A percentile compares a stretch with the other conserved stretches of the same genome.
Conservation (phyloP, 2,329 filamentous ascomycete genomes). For the Sclerotinia glacialis region DNA sequence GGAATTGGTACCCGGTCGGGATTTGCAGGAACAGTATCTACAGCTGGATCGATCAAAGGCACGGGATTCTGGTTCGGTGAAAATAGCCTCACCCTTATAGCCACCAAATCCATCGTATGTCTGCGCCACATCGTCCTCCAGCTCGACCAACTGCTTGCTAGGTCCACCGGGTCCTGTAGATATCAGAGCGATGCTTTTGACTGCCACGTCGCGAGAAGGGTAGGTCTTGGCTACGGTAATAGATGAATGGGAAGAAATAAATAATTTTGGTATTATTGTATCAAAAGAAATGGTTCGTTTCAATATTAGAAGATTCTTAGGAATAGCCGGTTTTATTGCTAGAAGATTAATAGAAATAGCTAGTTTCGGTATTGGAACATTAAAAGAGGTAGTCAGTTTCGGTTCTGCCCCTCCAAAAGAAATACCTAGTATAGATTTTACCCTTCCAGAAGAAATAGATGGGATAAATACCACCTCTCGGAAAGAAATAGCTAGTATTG, state of each 20-base stretch:
- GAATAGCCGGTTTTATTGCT: too few species aligned
- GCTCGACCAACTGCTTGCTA: not conserved
- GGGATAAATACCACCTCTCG: too few species aligned
- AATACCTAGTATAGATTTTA: too few species aligned
- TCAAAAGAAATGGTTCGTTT: too few species aligned
- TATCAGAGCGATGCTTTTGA: not conserved
- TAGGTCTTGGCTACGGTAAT: not conserved
- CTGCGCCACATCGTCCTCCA: not conserved
- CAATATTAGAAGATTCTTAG: too few species aligned
- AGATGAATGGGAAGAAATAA: not conserved
- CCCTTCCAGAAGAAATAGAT: too few species aligned
- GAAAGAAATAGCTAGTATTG: too few species aligned
- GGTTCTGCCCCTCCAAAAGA: too few species aligned
- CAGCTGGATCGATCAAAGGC: conserved; percentile 1
- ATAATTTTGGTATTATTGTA: too few species aligned
- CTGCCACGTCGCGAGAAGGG: not conserved
- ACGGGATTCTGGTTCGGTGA: not conserved
- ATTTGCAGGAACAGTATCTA: conserved; percentile 1
- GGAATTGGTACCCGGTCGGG: not conserved
- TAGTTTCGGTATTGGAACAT: too few species aligned
- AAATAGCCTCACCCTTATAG: not conserved
- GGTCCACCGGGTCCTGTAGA: not conserved
- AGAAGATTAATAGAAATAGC: too few species aligned
- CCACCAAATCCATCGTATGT: not conserved
- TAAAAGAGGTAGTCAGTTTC: too few species aligned